phyloP scores from a whole-genome alignment of 192 early-diverging fungal species.

The Gigaspora rosea region DNA sequence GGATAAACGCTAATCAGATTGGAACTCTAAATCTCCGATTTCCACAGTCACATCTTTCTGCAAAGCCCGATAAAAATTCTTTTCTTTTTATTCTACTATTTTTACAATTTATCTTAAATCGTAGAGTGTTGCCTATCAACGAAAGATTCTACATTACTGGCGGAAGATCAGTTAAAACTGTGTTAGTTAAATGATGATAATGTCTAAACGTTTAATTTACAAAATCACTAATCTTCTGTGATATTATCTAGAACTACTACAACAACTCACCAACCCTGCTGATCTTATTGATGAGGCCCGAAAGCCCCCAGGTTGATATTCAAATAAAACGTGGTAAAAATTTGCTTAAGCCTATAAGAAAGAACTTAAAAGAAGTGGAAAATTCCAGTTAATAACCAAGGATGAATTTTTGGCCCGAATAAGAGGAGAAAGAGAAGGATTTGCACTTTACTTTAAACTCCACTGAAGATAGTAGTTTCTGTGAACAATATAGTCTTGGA shows the following conservation, averaged over 20 bases:
- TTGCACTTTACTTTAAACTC: no score
- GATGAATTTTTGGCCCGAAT: no score
- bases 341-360: no score
- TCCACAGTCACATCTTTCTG: no score
- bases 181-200: constrained; percentile 1
- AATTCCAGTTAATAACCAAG: no score
- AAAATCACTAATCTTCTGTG: not conserved
- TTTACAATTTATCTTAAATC: not conserved
- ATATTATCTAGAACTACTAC: constrained; percentile 52
- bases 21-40: not conserved
- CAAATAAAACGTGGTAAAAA: no score
- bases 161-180: constrained; percentile 26
- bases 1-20: constrained; percentile 48
- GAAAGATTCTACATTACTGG: constrained; percentile 29
- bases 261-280: constrained; percentile 51
- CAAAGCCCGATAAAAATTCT: no score
- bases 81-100: not conserved
- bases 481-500: no score
- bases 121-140: constrained; percentile 27
- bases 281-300: constrained; percentile 76
- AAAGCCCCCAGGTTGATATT: no score
- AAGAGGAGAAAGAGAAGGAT: no score
- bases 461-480: no score
- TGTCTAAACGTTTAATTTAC: not conserved
- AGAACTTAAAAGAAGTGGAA: no score